Percentiles rank a stretch among this genome's conserved stretches.
Evolutionary conservation across 2,329 filamentous ascomycete genomes (phyloP).

Genomic region (Diplodia corticola): DNA sequence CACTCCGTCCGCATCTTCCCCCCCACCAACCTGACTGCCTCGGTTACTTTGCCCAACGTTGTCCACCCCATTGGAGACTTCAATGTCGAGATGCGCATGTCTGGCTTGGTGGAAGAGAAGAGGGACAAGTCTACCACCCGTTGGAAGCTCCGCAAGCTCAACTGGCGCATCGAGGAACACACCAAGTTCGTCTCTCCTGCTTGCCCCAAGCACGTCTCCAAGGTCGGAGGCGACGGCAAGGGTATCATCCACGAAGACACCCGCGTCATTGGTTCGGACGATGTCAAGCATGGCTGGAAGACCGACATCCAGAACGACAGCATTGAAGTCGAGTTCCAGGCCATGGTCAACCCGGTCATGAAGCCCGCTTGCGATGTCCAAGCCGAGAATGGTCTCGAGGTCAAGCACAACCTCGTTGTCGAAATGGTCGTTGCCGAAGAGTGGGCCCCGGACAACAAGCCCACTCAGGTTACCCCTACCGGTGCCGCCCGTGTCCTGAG

Average conservation of each 20-base stretch:
- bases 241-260: slow-evolving; percentile 72
- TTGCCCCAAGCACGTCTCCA: slow-evolving; percentile 72
- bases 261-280: slow-evolving; percentile 75
- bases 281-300: slow-evolving; percentile 89
- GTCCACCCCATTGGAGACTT: slow-evolving; percentile 85
- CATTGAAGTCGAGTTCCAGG: slow-evolving; percentile 80
- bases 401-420: slow-evolving; percentile 82
- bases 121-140: slow-evolving; percentile 68
- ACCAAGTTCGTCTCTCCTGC: slow-evolving; percentile 76
- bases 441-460: slow-evolving; percentile 69
- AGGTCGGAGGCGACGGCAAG: slow-evolving; percentile 66
- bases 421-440: slow-evolving; percentile 95
- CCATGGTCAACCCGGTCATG: slow-evolving; percentile 59
- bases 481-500: slow-evolving; percentile 87
- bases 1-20: slow-evolving; percentile 93
- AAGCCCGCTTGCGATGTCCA: slow-evolving; percentile 78
- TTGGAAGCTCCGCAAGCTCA: slow-evolving; percentile 88
- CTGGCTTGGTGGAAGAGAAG: slow-evolving; percentile 77
- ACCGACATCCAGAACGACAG: slow-evolving; percentile 64
- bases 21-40: slow-evolving; percentile 88
- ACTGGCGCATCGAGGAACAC: slow-evolving; percentile 90
- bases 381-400: slow-evolving; percentile 70
- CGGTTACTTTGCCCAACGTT: slow-evolving; percentile 77
- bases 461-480: slow-evolving; percentile 76
- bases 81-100: slow-evolving; percentile 75